Percentiles rank a stretch among this genome's conserved stretches.
Conservation (phyloP, 1,284 basidiomycete genomes). For the Sanghuangporus weigelae region DNA sequence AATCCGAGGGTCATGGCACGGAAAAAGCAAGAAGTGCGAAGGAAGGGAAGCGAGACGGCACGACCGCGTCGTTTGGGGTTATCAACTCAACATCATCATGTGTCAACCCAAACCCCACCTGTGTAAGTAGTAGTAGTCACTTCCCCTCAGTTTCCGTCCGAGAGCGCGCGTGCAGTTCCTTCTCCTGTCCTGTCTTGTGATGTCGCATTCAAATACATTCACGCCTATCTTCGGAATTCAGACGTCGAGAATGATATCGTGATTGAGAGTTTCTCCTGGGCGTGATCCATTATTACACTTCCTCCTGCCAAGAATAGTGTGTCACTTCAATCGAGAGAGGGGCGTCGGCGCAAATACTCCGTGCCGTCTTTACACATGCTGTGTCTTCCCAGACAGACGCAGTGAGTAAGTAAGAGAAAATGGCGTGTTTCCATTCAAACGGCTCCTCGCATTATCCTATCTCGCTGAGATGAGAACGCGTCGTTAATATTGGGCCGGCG, state of each 20-base stretch:
- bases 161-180: neutral
- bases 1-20: neutral
- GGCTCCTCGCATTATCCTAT: neutral
- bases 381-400: neutral
- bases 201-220: neutral
- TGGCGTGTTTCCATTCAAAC: neutral
- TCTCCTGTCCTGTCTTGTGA: neutral
- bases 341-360: neutral
- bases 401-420: neutral
- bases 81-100: neutral
- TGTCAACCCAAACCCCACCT: neutral
- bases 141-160: no score
- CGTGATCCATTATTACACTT: neutral
- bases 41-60: no score
- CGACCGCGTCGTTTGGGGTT: neutral
- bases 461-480: neutral
- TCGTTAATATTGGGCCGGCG: no score
- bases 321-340: neutral
- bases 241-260: neutral
- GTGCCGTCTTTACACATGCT: neutral
- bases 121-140: neutral
- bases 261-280: neutral
- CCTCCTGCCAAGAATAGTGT: neutral
- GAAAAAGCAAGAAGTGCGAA: neutral
- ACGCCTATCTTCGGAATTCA: no score